Base-by-base conservation (phyloP, 495 filamentous ascomycete genomes). In the Podospora anserina region DNA sequence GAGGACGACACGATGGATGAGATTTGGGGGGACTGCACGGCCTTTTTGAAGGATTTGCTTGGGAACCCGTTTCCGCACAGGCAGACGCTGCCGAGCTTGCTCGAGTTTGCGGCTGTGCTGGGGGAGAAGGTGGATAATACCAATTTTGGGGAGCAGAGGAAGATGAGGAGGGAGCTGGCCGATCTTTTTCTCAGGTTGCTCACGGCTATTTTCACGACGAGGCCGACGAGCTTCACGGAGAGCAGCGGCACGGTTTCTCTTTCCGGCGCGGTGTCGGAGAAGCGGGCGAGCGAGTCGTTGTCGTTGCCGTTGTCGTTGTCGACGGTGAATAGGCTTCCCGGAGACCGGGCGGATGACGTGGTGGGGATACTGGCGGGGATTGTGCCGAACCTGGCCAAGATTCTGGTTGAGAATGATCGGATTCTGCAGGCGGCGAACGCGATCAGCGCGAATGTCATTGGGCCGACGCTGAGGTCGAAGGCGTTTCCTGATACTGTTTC, bases 1-100 rank as follows among this genome's bases (percentile, higher is more conserved):
- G 95, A 99, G 73, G 95, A 99, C 71, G 95, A 99, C 82, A 90
- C 95, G n/a, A 94, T 98, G 84, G 96, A 99, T 74, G 95, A 99
- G 78, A 97, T 99, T 34, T 99, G 95, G 95, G 82, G 87, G 53
- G 96, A 99, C 73, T 98, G 94, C 76, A 92, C 92, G 72, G 87
- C 89, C 0, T 99, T 99, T 78, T 77, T 98, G 57, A 89, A 88
- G 64, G 96, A 98, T 78, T 87, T 98, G 5, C 82, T 98, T 30
- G 89, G 90, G 57, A 98, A 99, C 77, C 96, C 96, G 2, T 92
- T 99, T 71, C 96, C 95, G 1, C 94, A 98, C 75, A 85, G 95
- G 61, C 93, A 97, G 75, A 93, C 92, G 23, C 82, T 99, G 26
- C 92, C 96, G 6, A 88, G 90, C 30, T 80, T 99, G 66, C 82